These are phyloP conservation scores for Astrephomene gubernaculifera DNA, from an alignment of 139 green algal species.

Conservation along the genomic window DNA sequence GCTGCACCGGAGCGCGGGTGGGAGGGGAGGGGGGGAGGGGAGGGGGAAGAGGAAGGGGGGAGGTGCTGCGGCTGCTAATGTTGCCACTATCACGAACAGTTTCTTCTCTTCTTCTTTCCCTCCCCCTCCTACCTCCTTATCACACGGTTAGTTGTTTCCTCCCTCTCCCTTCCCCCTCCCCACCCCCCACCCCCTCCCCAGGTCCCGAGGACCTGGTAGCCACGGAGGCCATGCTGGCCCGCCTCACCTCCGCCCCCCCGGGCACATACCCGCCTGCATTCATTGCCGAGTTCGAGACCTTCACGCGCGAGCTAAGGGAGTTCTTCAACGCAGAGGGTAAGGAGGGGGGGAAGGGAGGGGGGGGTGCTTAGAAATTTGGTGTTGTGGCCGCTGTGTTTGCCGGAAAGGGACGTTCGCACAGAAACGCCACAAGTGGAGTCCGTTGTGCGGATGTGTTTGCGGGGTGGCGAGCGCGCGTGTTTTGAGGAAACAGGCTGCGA, in stretches of 20 bases:
- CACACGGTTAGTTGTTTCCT: not conserved
- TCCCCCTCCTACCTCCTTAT: not conserved
- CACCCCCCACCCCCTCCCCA: not conserved
- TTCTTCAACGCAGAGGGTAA: conserved; percentile 94
- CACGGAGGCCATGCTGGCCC: conserved; percentile 90
- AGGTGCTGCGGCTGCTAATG: not conserved
- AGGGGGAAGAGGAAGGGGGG: too few species aligned
- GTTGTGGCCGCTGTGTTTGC: too few species aligned
- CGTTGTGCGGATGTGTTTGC: too few species aligned
- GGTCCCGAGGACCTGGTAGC: conserved; percentile 96
- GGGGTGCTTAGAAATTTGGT: not conserved
- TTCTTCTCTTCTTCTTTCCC: not conserved
- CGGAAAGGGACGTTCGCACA: too few species aligned
- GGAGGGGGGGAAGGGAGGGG: conserved; percentile 5
- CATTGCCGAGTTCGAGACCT: conserved; percentile 90
- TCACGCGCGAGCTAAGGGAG: conserved; percentile 93
- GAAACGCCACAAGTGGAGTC: too few species aligned
- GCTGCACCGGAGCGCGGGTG: conserved; percentile 95
- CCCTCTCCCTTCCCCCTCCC: not conserved
- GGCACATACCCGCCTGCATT: conserved; percentile 87
- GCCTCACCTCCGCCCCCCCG: conserved; percentile 65
- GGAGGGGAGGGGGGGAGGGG: not conserved
- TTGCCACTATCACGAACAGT: not conserved
- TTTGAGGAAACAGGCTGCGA: too few species aligned
- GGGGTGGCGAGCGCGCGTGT: too few species aligned